phyloP scores from a whole-genome alignment of 768 basidiomycete species.

The Clathrus columnatus region DNA sequence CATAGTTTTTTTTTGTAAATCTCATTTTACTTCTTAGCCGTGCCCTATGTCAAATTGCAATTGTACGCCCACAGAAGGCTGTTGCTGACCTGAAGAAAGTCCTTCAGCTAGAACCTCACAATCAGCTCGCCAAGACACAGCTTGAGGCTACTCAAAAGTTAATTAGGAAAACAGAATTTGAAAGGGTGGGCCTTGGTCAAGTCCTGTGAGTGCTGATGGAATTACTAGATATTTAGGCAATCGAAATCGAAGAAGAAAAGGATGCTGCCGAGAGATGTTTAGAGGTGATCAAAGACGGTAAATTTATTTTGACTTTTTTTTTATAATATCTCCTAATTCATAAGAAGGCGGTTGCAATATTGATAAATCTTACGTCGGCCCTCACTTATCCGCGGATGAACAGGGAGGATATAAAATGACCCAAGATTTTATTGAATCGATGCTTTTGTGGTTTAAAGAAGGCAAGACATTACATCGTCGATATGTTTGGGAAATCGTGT shows the following conservation, averaged over 20 bases:
- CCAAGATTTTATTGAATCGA: constrained; percentile 65
- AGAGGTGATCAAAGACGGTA: constrained; percentile 75
- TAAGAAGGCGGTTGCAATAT: constrained; percentile 66
- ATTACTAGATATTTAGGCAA: constrained; percentile 48
- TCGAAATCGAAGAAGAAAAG: constrained; percentile 87
- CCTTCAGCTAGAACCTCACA: constrained; percentile 75
- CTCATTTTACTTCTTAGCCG: constrained; percentile 40
- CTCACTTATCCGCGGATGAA: constrained; percentile 48
- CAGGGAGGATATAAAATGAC: constrained; percentile 61
- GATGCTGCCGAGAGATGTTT: constrained; percentile 63
- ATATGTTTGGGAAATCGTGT: constrained; percentile 92
- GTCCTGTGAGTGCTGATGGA: not conserved
- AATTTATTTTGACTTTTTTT: constrained; percentile 12
- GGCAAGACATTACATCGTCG: constrained; percentile 88
- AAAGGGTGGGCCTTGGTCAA: constrained; percentile 50
- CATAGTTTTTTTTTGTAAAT: too few species aligned
- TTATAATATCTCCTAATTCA: not conserved
- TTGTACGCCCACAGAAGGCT: constrained; percentile 78
- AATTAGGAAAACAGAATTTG: constrained; percentile 81
- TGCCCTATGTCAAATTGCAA: constrained; percentile 84
- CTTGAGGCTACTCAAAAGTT: constrained; percentile 86
- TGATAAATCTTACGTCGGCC: constrained; percentile 67
- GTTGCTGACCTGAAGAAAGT: constrained; percentile 84
- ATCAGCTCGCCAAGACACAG: constrained; percentile 71
- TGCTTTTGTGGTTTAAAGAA: constrained; percentile 90